Conservation (phyloP, 2,329 filamentous ascomycete genomes). For the Talaromyces sp. region DNA sequence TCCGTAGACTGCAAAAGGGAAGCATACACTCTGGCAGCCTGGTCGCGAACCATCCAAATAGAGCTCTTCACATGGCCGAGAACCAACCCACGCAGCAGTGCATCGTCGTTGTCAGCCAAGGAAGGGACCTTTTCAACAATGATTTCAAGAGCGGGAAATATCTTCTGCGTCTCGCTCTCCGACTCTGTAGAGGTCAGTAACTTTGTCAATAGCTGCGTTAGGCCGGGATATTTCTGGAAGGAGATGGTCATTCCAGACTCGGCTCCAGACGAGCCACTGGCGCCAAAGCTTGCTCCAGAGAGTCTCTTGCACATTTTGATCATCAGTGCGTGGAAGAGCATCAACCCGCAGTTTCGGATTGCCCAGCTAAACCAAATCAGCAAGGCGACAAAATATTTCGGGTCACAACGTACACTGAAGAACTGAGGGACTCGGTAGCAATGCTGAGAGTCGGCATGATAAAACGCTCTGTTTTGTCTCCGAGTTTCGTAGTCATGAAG, state of each 20-base stretch:
- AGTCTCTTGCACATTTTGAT: constrained; percentile 50
- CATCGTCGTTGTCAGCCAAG: constrained; percentile 25
- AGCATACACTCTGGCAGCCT: constrained; percentile 39
- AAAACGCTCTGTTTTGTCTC: constrained; percentile 66
- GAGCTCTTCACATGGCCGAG: constrained; percentile 34
- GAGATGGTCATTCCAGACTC: constrained; percentile 34
- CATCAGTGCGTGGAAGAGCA: constrained; percentile 81
- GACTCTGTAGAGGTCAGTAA: constrained; percentile 26
- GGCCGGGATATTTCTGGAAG: constrained; percentile 35
- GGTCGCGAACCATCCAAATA: constrained; percentile 42
- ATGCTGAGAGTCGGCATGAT: constrained; percentile 69
- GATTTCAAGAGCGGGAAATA: constrained; percentile 43
- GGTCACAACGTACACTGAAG: constrained; percentile 57
- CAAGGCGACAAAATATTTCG: no score
- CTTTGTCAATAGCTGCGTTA: constrained; percentile 30
- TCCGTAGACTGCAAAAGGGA: constrained; percentile 28
- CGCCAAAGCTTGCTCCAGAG: constrained; percentile 43
- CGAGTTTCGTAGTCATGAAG: constrained; percentile 74
- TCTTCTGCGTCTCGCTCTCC: constrained; percentile 33
- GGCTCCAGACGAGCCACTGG: constrained; percentile 37
- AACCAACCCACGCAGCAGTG: constrained; percentile 26
- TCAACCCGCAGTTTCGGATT: constrained; percentile 85
- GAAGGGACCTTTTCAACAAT: constrained; percentile 38
- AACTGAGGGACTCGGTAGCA: constrained; percentile 73
- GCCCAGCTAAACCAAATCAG: constrained; percentile 60